Evolutionary conservation across 2,329 filamentous ascomycete genomes (phyloP), one percentile per base, ranked within the genome.

Genomic region (Teratosphaeria zuluensis): DNA sequence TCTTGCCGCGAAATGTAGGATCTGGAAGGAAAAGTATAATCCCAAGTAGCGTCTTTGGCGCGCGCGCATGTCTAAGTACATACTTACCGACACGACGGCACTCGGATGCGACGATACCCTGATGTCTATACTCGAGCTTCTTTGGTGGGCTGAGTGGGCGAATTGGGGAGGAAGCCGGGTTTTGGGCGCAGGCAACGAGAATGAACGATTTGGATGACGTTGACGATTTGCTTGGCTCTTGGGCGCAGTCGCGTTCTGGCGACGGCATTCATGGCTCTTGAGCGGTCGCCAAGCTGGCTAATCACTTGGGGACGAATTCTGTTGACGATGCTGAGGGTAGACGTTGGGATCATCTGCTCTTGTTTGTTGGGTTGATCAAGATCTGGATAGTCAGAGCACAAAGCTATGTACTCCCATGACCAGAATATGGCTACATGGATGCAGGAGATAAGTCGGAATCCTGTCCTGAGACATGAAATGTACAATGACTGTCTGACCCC

Each of bases 21-120:
- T 97, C 71, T 96, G 92, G 90, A 97, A 97, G 74, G 91, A 95
- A 63, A 97, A 97, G 77, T 96, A 97, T 77, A 70, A 70, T 62
- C 68, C 68, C 12, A 68, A 65, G 55, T 48, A 48, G 42, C 42
- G 42, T 48, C 16, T n/a, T n/a, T 21, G n/a, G n/a, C 19, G 42
- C 42, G 42, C 38, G 42, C 42, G n/a, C 19, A 48, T 42, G 14
- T 16, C 4, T 42, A 42, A 12, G 4, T 42, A 14, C 35, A 9
- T 6, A 42, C 35, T 16, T 42, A 12, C 35, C 12, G 35, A 42
- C 35, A 12, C 35, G 2, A 11, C 35, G n/a, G 35, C 24, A 2
- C 24, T 28, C 24, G 24, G 24, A 28, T 28, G 24, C 24, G 24
- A 28, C 24, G 24, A 28, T 4, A 28, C 24, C 24, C 24, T 28